Percentiles rank a stretch among this genome's conserved stretches.
Conservation (phyloP, 192 early-diverging fungal species). For the Coemansia sp. region DNA sequence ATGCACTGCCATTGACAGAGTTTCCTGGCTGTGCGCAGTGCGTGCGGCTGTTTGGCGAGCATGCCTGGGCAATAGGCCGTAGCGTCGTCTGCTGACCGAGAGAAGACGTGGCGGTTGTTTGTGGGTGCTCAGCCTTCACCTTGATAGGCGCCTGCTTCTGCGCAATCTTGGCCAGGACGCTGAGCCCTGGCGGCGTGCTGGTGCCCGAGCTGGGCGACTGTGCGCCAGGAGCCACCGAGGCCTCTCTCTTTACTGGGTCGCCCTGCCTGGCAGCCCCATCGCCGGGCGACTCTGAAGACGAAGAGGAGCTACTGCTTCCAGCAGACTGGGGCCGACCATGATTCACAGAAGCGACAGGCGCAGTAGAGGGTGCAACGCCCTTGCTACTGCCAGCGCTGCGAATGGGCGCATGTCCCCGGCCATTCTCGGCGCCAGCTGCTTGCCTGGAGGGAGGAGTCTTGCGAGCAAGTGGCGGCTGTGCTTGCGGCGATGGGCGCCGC, state of each 20-base stretch:
- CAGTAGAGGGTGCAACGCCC: constrained; percentile 4
- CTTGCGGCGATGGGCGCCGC: neutral
- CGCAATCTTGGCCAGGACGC: constrained; percentile 41
- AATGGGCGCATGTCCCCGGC: neutral
- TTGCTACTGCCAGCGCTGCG: constrained; percentile 17
- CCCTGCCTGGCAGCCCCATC: neutral
- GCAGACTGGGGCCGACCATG: constrained; percentile 1
- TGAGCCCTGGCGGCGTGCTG: constrained; percentile 34
- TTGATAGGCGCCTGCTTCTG: constrained; percentile 36
- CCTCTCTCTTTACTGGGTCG: neutral
- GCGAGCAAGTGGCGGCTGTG: neutral
- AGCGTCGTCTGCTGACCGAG: neutral
- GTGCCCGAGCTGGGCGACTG: constrained; percentile 15
- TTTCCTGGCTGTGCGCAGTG: neutral
- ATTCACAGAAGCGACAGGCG: constrained; percentile 7
- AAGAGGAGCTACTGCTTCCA: neutral
- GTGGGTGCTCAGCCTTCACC: constrained; percentile 5
- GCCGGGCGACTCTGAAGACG: neutral
- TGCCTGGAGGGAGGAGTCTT: neutral
- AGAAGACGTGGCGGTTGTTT: neutral
- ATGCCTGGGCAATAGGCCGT: constrained; percentile 24
- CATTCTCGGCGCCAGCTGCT: constrained; percentile 26
- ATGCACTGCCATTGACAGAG: neutral
- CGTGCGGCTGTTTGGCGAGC: constrained; percentile 8
- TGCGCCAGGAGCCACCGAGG: neutral